Base-by-base conservation (phyloP, 169 alveolate genomes). In the Cryptosporidium sp. region DNA sequence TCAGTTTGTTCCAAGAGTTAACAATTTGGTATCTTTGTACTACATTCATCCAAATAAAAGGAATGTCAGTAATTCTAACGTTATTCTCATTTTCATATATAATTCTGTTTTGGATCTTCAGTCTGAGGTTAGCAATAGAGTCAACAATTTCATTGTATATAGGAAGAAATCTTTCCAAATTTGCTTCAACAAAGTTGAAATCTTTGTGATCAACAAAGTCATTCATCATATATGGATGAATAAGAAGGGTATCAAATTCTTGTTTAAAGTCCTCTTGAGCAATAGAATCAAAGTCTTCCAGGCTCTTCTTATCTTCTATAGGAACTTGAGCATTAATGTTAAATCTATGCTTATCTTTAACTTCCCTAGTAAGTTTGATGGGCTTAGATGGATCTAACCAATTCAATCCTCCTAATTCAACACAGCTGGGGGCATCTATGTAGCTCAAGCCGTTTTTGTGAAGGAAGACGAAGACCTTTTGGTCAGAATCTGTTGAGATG, bases 151-250 rank as follows among this genome's bases (percentile, higher is more conserved):
- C 73, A 23, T 61, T 75, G 21, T 75, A 75, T 58, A 75, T 75
- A 5, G 86, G 86, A 7, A 75, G 51, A 61, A 75, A 75, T 37
- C 86, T 55, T 33, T 75, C 86, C 50, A 75, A 50, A 59, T 75
- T 75, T 18, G 86, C 86, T 41, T 75, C 74, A 33, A 75, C 86
- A 75, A 75, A 75, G 21, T 75, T 75, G n/a, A 75, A 75, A 12
- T 75, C 74, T 23, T 55, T 23, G 16, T 55, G 18, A 8, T 59
- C 74, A 31, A 39, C 48, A 75, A 58, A 75, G 10, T 59, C 43
- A 59, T 61, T 75, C 86, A 75, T 75, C 73, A 61, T 75, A 59
- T 75, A 75, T 12, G 86, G 86, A 41, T 75, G 86, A 23, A 75
- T 59, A 6, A 75, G 37, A 75, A 59, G 37, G n/a, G 70, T 71